These are phyloP conservation scores for Pseudopithomyces chartarum DNA, from an alignment of 2,329 filamentous ascomycete species.

Conservation along the genomic window DNA sequence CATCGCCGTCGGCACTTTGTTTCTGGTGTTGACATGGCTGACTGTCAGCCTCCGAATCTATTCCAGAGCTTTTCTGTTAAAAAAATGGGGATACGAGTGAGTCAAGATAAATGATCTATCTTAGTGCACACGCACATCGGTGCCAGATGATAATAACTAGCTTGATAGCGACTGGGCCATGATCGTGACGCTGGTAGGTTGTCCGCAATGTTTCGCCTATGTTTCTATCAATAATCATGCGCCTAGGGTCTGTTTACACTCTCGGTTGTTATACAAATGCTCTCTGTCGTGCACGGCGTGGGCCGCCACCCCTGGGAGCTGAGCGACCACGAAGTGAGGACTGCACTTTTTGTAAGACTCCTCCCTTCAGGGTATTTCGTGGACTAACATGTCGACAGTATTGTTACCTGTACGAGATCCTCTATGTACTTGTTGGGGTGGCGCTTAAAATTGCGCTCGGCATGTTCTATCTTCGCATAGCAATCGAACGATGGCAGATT, in stretches of 20 bases:
- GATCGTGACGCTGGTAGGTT: slow-evolving; percentile 41
- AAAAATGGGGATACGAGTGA: slow-evolving; percentile 44
- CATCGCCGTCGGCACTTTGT: slow-evolving; percentile 39
- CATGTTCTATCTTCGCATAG: slow-evolving; percentile 60
- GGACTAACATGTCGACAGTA: slow-evolving; percentile 36
- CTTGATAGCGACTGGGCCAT: slow-evolving; percentile 44
- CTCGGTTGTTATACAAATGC: slow-evolving; percentile 48
- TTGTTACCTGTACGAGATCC: slow-evolving; percentile 63
- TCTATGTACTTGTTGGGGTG: slow-evolving; percentile 56
- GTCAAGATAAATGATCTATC: too few relatives aligned
- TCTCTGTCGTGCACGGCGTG: slow-evolving; percentile 46
- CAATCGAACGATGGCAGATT: slow-evolving; percentile 51
- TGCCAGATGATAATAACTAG: too few relatives aligned
- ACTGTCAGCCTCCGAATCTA: slow-evolving; percentile 45
- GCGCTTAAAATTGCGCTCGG: slow-evolving; percentile 58
- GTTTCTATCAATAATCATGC: slow-evolving; percentile 4
- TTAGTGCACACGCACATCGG: too few relatives aligned
- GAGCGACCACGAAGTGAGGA: slow-evolving; percentile 30
- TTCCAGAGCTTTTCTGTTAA: slow-evolving; percentile 43
- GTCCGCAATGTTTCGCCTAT: neutral
- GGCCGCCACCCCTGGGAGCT: slow-evolving; percentile 45
- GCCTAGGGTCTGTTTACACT: slow-evolving; percentile 44
- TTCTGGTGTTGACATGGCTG: slow-evolving; percentile 46
- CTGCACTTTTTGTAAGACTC: slow-evolving; percentile 32
- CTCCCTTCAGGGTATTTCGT: neutral